A percentile compares a stretch with the other conserved stretches of the same genome.
These are phyloP conservation scores for Albatrellus ellisii DNA, from an alignment of 768 basidiomycete species.

Conservation along the genomic window DNA sequence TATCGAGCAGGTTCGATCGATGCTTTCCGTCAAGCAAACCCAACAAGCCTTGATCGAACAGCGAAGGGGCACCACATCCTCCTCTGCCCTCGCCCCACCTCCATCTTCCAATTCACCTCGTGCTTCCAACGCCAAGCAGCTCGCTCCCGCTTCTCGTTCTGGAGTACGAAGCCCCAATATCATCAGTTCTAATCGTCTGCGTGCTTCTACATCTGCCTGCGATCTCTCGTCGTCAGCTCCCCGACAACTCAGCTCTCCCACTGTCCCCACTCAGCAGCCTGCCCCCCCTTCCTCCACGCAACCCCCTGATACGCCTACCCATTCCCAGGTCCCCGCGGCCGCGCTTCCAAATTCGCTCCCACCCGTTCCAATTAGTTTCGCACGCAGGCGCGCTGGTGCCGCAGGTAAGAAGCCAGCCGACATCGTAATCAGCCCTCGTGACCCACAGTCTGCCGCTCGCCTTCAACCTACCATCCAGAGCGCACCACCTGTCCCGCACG, in stretches of 20 bases:
- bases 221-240: conserved; percentile 21
- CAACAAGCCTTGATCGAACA: conserved; percentile 63
- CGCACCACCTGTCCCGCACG: conserved; percentile 37
- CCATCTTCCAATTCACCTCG: conserved; percentile 10
- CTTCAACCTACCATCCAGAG: conserved; percentile 58
- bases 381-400: conserved; percentile 59
- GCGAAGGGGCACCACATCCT: conserved; percentile 24
- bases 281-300: conserved; percentile 13
- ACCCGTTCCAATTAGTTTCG: conserved; percentile 66
- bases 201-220: conserved; percentile 10
- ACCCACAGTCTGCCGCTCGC: conserved; percentile 22
- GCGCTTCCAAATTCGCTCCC: conserved; percentile 34
- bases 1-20: conserved; percentile 50
- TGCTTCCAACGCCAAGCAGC: conserved; percentile 17
- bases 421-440: conserved; percentile 63
- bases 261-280: conserved; percentile 11
- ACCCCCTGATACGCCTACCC: conserved; percentile 8
- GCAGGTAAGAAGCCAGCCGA: conserved; percentile 58
- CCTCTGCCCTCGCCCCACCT: conserved; percentile 10
- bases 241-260: conserved; percentile 18
- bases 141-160: conserved; percentile 20
- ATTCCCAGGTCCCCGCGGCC: conserved; percentile 1
- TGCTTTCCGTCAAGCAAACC: conserved; percentile 52
- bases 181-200: conserved; percentile 15
- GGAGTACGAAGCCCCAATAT: conserved; percentile 14